Evolutionary conservation across 805 yeast species (phyloP), one percentile per base, ranked within the genome.

Genomic region (Brettanomyces custersianus): DNA sequence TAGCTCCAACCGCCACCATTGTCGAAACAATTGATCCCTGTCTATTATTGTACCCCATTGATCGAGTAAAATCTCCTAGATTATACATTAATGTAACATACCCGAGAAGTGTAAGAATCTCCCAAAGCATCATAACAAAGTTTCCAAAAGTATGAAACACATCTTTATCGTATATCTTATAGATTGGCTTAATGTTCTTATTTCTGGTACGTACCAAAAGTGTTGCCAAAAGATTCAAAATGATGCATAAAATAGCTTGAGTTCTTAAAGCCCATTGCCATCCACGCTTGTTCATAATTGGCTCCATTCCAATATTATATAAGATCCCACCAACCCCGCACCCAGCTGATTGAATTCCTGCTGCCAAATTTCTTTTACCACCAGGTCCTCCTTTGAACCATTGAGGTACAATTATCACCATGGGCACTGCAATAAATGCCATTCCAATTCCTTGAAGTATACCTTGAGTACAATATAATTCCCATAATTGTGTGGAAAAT

Each of bases 381-480:
- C 48, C 46, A n/a, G 48, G 48, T 4, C 49, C 49, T 25, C 49
- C 49, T 40, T 54, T 43, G 52, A 82, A 82, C 80, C 83, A 81
- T 37, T 75, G 83, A 0, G 87, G 86, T 18, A 81, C 47, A 11
- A 80, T 55, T 2, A 75, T 66, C 16, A 75, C 58, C 4, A 73
- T 75, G 1, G 90, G 80, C 3, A 76, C 64, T 35, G 74, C 70
- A 25, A 76, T 60, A 12, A 74, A 51, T 0, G 84, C 74, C 44
- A 75, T 52, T 2, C 79, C 78, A 22, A 70, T 48, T 21, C 86
- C 81, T 36, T 68, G 69, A 29, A 81, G 40, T 2, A 79, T 61
- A 20, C 90, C 88, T 55, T 81, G 88, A 5, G 84, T 72, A 28
- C 77, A 52, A 47, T 68, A 78, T 11, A 82, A 48, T 42, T 82